Evolutionary conservation across 768 basidiomycete genomes (phyloP), one percentile per base, ranked within the genome.

Genomic region (Phanerochaete carnosa): DNA sequence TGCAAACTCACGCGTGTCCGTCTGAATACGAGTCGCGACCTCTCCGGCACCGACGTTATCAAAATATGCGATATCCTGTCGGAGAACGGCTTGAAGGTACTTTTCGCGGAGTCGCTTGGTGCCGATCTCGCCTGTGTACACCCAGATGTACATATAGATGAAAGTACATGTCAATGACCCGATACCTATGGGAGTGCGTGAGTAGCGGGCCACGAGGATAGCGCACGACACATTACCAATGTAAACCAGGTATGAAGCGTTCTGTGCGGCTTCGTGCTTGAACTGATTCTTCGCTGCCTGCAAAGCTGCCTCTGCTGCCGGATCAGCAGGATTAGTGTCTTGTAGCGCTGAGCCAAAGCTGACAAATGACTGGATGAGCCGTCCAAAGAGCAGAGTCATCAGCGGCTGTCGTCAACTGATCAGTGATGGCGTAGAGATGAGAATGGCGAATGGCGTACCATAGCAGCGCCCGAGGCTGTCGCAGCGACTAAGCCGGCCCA

Each of bases 11-110:
- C 90, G 92, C 25, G 89, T 91, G 70, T 92, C 90, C 0, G 91
- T 92, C 70, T 92, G 90, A 61, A 97, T 97, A 51, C 94, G 86
- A 4, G 94, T 97, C 0, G 95, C 89, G 26, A 98, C 87, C 70
- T 98, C 95, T 61, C 95, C 95, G 6, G 94, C 88, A 49, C 95
- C 94, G 59, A 97, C 84, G 9, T 87, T 84, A 71, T 98, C 95
- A 68, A 97, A 97, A 75, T 83, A 98, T 12, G 89, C 86, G 62
- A 95, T 87, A 62, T 93, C 88, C 68, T 98, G 95, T 30, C 93
- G 86, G 2, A 98, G 78, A n/a, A 95, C 75, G 1, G 94, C 84
- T 62, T 80, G 75, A 15, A 97, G 83, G 71, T 98, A 98, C 9
- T 72, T 77, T 73, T 97, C 94, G 23, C 95, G 85, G 37, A 98